Evolutionary conservation across 148 eudicot species (phyloP).

Genomic region (Drosera capensis): DNA sequence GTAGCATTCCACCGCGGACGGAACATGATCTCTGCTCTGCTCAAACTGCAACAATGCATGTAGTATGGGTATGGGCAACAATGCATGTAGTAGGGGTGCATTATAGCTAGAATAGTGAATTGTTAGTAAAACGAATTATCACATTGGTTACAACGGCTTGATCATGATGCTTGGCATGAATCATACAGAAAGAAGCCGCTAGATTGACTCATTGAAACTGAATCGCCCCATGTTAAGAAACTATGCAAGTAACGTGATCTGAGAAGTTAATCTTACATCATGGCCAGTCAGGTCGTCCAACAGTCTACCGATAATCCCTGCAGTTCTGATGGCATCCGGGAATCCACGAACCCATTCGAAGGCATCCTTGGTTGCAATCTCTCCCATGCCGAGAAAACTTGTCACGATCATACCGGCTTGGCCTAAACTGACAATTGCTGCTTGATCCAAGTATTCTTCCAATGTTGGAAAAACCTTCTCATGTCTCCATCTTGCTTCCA

Average conservation of each 20-base stretch:
- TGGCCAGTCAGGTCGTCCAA: conserved; percentile 25
- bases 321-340: conserved; percentile 16
- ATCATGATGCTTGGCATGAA: no score
- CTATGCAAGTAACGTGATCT: no score
- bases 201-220: no score
- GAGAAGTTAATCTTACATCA: no score
- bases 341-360: conserved; percentile 25
- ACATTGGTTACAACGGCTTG: background rate
- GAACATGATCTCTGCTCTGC: conserved; percentile 21
- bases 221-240: no score
- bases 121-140: no score
- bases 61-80: no score
- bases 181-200: no score
- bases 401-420: conserved; percentile 8
- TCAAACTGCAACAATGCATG: conserved; percentile 12
- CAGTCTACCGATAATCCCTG: conserved; percentile 13
- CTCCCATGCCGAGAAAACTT: conserved; percentile 23
- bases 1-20: conserved; percentile 31
- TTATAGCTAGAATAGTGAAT: no score
- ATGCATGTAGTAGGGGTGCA: no score
- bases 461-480: conserved; percentile 16
- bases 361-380: conserved; percentile 14
- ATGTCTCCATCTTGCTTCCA: conserved; percentile 28
- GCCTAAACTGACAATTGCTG: conserved; percentile 8
- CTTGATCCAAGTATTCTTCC: conserved; percentile 27